Percentiles rank a stretch among this genome's conserved stretches.
Conservation (phyloP, 805 yeast genomes). For the Brettanomyces sp. region DNA sequence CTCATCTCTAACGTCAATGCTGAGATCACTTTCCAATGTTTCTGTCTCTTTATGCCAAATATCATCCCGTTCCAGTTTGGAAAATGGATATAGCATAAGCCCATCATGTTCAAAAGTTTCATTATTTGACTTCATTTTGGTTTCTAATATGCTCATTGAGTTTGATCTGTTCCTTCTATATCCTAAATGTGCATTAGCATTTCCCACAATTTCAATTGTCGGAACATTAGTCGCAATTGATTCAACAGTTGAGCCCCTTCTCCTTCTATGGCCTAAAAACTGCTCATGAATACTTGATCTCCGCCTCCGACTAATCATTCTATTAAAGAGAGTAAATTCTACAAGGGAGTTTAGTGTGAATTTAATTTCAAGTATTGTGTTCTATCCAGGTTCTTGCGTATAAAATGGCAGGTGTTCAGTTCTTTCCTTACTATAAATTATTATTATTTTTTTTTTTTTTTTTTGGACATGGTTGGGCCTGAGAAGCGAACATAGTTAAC, state of each 20-base stretch:
- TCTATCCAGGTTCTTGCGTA: too few relatives aligned
- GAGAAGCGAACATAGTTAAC: too few relatives aligned
- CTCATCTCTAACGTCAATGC: slow-evolving; percentile 33
- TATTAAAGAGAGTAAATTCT: not conserved
- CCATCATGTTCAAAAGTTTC: not conserved
- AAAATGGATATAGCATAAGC: slow-evolving; percentile 26
- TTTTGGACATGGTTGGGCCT: too few relatives aligned
- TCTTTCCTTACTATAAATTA: too few relatives aligned
- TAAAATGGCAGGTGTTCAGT: too few relatives aligned
- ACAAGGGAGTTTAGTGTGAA: too few relatives aligned
- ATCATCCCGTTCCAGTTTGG: slow-evolving; percentile 25
- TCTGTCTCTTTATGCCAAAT: slow-evolving; percentile 28
- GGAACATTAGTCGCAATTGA: slow-evolving; percentile 49
- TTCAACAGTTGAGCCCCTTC: slow-evolving; percentile 57
- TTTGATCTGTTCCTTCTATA: slow-evolving; percentile 6
- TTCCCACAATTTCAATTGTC: slow-evolving; percentile 4
- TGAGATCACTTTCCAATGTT: slow-evolving; percentile 32
- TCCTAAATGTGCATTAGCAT: not conserved
- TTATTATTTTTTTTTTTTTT: too few relatives aligned
- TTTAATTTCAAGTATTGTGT: too few relatives aligned
- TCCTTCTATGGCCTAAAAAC: slow-evolving; percentile 22
- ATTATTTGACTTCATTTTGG: not conserved
- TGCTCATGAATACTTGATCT: slow-evolving; percentile 16
- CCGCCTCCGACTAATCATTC: slow-evolving; percentile 7
- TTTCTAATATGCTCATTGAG: slow-evolving; percentile 3